Percentiles rank a stretch among this genome's conserved stretches.
phyloP scores from a whole-genome alignment of 192 early-diverging fungal genomes.

The Entrophospora sp. region DNA sequence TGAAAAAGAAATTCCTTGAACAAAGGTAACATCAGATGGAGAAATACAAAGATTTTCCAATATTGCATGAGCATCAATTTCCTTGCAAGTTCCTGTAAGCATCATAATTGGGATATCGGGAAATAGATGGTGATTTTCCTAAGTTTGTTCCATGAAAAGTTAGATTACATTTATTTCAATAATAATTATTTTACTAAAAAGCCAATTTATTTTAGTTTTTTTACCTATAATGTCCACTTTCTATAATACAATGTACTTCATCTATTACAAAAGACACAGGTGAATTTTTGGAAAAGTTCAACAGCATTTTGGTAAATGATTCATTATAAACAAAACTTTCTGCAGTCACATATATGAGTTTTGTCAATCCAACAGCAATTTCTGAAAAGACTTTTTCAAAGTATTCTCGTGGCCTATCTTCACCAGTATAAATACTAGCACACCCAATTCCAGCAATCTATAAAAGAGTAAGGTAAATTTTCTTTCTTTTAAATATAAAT shows the following conservation, averaged over 20 bases:
- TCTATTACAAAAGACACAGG: background rate
- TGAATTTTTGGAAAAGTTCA: no score
- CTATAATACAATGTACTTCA: background rate
- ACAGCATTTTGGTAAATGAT: no score
- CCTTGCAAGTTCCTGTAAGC: background rate
- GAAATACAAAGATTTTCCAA: background rate
- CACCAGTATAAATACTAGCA: background rate
- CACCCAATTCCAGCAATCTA: background rate
- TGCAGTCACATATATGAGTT: background rate
- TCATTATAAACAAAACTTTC: background rate
- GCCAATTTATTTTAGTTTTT: no score
- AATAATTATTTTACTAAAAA: background rate
- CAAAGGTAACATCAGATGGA: background rate
- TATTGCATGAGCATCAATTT: background rate
- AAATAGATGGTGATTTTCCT: background rate
- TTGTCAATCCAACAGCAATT: background rate
- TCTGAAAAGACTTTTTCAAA: background rate
- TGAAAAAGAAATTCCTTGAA: background rate
- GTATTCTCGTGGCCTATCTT: background rate
- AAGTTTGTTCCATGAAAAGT: background rate
- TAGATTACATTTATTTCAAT: background rate
- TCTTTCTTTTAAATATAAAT: background rate
- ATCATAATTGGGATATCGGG: no score
- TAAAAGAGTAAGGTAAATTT: background rate
- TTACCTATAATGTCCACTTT: background rate